Evolutionary conservation across 2,329 filamentous ascomycete species (phyloP).

Genomic region (Purpureocillium takamizusanense): DNA sequence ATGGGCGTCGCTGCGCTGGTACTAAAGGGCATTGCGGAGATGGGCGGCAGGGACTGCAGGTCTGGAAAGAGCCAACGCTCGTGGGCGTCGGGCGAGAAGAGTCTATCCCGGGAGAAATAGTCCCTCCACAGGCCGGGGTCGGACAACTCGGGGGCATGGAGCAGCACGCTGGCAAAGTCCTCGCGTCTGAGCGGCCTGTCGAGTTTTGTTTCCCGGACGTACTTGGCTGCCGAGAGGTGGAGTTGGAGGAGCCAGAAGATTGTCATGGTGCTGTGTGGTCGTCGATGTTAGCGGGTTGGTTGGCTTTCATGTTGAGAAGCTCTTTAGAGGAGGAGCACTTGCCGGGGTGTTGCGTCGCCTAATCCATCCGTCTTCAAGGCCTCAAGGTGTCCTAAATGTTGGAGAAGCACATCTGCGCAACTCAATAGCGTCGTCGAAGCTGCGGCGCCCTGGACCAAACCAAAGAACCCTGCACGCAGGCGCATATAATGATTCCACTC

Average conservation of each 20-base stretch:
- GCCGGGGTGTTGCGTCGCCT: slow-evolving; percentile 23
- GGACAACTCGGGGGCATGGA: slow-evolving; percentile 17
- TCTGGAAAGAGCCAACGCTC: slow-evolving; percentile 21
- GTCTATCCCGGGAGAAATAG: slow-evolving; percentile 21
- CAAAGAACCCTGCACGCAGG: slow-evolving; percentile 21
- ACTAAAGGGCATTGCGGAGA: slow-evolving; percentile 1
- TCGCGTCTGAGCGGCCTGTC: slow-evolving; percentile 5
- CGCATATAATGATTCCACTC: slow-evolving; percentile 24
- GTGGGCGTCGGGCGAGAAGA: slow-evolving; percentile 19
- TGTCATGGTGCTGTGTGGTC: slow-evolving; percentile 17
- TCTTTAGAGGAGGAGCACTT: no score
- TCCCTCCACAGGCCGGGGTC: slow-evolving; percentile 19
- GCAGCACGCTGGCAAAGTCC: slow-evolving; percentile 15
- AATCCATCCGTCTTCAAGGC: slow-evolving; percentile 18
- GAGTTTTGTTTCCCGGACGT: slow-evolving; percentile 7
- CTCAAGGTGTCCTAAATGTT: slow-evolving; percentile 15
- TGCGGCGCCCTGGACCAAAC: slow-evolving; percentile 17
- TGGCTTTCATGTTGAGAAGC: neutral
- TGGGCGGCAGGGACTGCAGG: slow-evolving; percentile 16
- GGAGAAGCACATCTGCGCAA: slow-evolving; percentile 19
- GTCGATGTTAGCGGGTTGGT: neutral
- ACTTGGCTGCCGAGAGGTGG: slow-evolving; percentile 17
- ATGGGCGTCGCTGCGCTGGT: neutral
- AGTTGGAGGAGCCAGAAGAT: slow-evolving; percentile 26
- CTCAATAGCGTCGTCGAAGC: slow-evolving; percentile 14